Percentiles rank a stretch among this genome's conserved stretches.
Conservation (phyloP, 73 alveolate species). For the Paramecium caudatum region DNA sequence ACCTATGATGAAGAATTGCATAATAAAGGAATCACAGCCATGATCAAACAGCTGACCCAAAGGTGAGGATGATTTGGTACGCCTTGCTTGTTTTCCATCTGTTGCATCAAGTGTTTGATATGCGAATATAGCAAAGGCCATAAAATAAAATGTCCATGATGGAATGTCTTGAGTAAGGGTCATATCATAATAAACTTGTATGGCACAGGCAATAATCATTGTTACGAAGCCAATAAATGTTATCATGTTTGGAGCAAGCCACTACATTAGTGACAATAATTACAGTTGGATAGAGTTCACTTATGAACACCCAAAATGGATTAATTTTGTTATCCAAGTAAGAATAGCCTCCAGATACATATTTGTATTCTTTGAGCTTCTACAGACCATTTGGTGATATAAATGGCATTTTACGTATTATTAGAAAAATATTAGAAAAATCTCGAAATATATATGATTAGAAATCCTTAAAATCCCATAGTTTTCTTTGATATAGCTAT, state of each 20-base stretch:
- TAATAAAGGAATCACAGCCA: slow-evolving; percentile 75
- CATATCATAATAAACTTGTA: slow-evolving; percentile 83
- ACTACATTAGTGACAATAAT: slow-evolving; percentile 45
- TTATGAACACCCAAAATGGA: slow-evolving; percentile 90
- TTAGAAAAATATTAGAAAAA: background rate
- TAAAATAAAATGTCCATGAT: slow-evolving; percentile 80
- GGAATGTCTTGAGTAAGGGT: slow-evolving; percentile 86
- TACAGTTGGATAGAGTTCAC: slow-evolving; percentile 86
- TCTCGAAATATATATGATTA: slow-evolving; percentile 47
- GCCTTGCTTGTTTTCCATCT: slow-evolving; percentile 97
- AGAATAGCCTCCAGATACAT: slow-evolving; percentile 90
- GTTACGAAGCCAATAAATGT: slow-evolving; percentile 91
- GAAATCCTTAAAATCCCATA: slow-evolving; percentile 70
- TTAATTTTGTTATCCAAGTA: slow-evolving; percentile 90
- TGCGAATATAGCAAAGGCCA: slow-evolving; percentile 89
- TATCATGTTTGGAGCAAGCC: slow-evolving; percentile 91
- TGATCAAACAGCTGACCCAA: slow-evolving; percentile 97
- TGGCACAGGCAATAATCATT: slow-evolving; percentile 79
- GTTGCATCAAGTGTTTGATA: slow-evolving; percentile 97
- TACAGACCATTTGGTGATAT: slow-evolving; percentile 91
- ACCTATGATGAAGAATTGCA: slow-evolving; percentile 67
- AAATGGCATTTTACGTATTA: slow-evolving; percentile 76
- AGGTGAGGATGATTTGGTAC: slow-evolving; percentile 94
- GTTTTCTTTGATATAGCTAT: slow-evolving; percentile 75
- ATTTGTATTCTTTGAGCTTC: slow-evolving; percentile 89